Conservation (phyloP, 2,329 filamentous ascomycete genomes). For the Alternaria sp. region DNA sequence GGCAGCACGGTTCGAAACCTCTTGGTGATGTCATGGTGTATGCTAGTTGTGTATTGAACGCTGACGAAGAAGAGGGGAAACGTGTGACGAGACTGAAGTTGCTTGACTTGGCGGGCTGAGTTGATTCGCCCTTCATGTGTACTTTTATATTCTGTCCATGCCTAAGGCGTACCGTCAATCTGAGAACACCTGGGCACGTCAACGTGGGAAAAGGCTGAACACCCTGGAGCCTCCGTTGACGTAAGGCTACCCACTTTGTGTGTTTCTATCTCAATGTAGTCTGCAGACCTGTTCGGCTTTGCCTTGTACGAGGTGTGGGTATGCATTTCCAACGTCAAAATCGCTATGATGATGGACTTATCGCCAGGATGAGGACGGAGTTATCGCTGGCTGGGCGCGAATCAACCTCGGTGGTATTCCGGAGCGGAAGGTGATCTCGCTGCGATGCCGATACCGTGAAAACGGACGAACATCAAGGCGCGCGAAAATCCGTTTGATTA, state of each 20-base stretch:
- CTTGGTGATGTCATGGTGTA: background rate
- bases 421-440: background rate
- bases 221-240: background rate
- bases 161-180: background rate
- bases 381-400: background rate
- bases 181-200: background rate
- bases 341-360: background rate
- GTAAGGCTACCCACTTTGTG: background rate
- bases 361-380: background rate
- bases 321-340: background rate
- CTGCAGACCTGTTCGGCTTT: background rate
- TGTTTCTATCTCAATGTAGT: background rate
- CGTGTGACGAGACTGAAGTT: background rate
- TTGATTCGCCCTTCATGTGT: background rate
- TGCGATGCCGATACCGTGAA: background rate
- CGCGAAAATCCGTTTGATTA: background rate
- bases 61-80: background rate
- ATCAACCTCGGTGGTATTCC: background rate
- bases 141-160: background rate
- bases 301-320: background rate
- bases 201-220: background rate
- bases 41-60: background rate
- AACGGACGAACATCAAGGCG: background rate
- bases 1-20: slow-evolving; percentile 27
- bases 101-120: background rate